Percentiles rank a stretch among this genome's conserved stretches.
These are phyloP conservation scores for Metschnikowia borealis DNA, from an alignment of 805 yeast genomes.

Conservation along the genomic window DNA sequence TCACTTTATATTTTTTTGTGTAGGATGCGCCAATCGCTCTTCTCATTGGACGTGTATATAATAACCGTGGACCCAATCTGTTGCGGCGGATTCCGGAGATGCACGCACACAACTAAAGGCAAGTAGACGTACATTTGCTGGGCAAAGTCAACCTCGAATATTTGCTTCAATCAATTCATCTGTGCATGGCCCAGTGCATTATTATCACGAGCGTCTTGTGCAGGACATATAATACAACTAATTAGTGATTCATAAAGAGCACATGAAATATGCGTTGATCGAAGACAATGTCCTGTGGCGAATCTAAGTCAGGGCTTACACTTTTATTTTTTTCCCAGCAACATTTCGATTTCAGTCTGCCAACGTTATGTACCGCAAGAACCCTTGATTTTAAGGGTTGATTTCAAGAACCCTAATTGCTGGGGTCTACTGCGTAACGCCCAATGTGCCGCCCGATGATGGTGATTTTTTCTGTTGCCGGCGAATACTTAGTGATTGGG, in stretches of 20 bases:
- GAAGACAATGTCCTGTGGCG: not conserved
- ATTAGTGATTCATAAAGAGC: not conserved
- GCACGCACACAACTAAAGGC: not conserved
- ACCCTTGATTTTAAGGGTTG: no score
- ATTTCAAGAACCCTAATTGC: no score
- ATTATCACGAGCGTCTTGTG: not conserved
- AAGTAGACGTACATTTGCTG: not conserved
- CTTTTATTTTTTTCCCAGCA: not conserved
- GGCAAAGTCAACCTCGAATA: not conserved
- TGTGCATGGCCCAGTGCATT: not conserved
- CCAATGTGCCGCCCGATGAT: no score
- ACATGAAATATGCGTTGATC: not conserved
- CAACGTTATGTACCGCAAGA: no score
- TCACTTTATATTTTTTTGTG: not conserved
- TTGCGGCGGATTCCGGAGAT: not conserved
- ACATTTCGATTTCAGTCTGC: no score
- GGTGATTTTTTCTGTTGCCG: not conserved
- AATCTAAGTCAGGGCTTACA: not conserved
- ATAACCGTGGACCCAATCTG: not conserved
- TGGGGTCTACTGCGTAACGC: no score
- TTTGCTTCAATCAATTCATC: not conserved
- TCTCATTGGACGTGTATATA: not conserved
- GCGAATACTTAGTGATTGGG: not conserved
- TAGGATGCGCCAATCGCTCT: not conserved
- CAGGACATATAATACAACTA: not conserved